phyloP scores from a whole-genome alignment of 176 grass and related monocot species.

The Ananas comosus region DNA sequence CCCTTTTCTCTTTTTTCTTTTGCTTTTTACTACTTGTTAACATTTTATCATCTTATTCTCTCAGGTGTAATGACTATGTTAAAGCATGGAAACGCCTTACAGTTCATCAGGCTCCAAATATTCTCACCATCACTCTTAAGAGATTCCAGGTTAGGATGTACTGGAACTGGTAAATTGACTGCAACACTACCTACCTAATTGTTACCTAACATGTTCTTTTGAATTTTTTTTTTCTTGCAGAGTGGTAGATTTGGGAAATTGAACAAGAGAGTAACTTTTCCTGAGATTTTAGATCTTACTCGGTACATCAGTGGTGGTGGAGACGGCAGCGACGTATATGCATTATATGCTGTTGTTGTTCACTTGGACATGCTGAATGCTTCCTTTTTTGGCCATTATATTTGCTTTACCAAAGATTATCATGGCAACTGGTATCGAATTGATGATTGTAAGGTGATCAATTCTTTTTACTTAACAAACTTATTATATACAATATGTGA shows the following conservation, averaged over 20 bases:
- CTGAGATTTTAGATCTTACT: slow-evolving; percentile 59
- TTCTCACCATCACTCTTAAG: slow-evolving; percentile 92
- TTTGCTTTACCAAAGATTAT: slow-evolving; percentile 81
- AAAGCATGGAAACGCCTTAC: slow-evolving; percentile 92
- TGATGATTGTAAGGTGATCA: slow-evolving; percentile 92
- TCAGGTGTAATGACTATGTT: slow-evolving; percentile 90
- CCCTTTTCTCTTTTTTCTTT: slow-evolving; percentile 12
- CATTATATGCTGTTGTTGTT: slow-evolving; percentile 92
- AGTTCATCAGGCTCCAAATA: slow-evolving; percentile 98
- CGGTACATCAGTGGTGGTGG: slow-evolving; percentile 56
- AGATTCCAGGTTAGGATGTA: slow-evolving; percentile 76
- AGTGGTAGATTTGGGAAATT: slow-evolving; percentile 98
- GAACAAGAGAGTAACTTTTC: slow-evolving; percentile 93
- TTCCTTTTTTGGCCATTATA: slow-evolving; percentile 98
- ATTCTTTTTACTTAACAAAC: slow-evolving; percentile 18
- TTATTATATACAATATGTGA: slow-evolving; percentile 7
- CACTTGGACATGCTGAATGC: slow-evolving; percentile 98
- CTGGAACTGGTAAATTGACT: not conserved
- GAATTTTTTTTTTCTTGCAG: slow-evolving; percentile 29
- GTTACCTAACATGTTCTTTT: not conserved
- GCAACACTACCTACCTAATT: not conserved
- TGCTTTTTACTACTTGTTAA: not conserved
- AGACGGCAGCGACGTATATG: slow-evolving; percentile 75
- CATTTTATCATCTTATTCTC: slow-evolving; percentile 17
- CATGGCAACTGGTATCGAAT: slow-evolving; percentile 60